Base-by-base conservation (phyloP, 1,284 basidiomycete species). In the Quambalaria eucalypti region DNA sequence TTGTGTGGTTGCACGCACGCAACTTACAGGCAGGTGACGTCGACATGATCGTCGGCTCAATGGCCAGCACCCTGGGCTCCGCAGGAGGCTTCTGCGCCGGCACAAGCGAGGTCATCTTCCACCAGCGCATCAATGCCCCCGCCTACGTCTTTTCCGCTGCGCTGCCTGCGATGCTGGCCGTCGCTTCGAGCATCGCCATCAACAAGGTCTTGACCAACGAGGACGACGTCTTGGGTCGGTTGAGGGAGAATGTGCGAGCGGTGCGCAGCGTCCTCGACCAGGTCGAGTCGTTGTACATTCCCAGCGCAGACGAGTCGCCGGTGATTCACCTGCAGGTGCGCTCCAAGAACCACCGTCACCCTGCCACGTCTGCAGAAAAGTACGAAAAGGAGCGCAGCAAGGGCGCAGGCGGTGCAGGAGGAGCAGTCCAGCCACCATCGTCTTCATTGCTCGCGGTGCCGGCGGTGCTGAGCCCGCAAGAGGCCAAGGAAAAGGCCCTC, bases 111-210 rank as follows among this genome's bases (percentile, higher is more conserved):
- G 88, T 96, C 39, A 84, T 90, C 28, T 83, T 87, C 60, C 95
- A 98, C 75, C 75, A 95, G 83, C 91, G 92, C 48, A 97, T 97
- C 82, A 99, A 98, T 76, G 91, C 90, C 23, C 85, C 90, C 2
- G 86, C 90, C 0, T 93, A 90, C 69, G 90, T 99, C 56, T 99
- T 91, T 80, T 96, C 93, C 1, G 95, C 95, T 8, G 86, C 93
- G 1, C 84, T 95, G 78, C 95, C 95, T 0, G 84, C 90, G 1
- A 81, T 95, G 52, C 83, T 97, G 49, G 86, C 90, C 14, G 90
- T 90, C 59, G 85, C 87, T 59, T 87, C 85, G 1, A 90, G 87
- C 0, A 85, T 89, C 66, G 88, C 85, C 8, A 87, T 97, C 71
- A 82, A 88, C 62, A 80, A 96, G 55, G 50, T 56, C n/a, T 26